These are phyloP conservation scores for Hebeloma cylindrosporum DNA, from an alignment of 768 basidiomycete species.

Conservation along the genomic window DNA sequence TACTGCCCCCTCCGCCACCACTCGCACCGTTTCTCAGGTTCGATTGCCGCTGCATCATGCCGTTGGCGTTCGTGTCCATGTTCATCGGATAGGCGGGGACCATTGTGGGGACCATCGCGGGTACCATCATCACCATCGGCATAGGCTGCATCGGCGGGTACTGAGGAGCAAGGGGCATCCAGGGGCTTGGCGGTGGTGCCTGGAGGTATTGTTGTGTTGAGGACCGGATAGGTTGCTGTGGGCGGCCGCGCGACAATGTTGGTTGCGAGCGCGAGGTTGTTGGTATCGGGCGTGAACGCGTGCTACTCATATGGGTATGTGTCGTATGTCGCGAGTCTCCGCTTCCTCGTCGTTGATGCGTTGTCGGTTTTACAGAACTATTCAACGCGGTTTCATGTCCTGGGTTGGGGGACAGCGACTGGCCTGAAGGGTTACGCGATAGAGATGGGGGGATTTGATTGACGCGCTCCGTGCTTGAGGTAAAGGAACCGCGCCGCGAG, in stretches of 20 bases:
- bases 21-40: no score
- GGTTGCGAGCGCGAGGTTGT: slow-evolving; percentile 29
- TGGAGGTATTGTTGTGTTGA: slow-evolving; percentile 30
- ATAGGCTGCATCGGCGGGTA: slow-evolving; percentile 26
- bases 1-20: no score
- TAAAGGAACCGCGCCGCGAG: slow-evolving; percentile 39
- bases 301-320: slow-evolving; percentile 5
- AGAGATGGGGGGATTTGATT: slow-evolving; percentile 15
- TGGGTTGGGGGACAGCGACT: slow-evolving; percentile 16
- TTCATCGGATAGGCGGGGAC: slow-evolving; percentile 5
- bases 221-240: slow-evolving; percentile 28
- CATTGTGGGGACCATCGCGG: slow-evolving; percentile 14
- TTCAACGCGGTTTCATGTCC: slow-evolving; percentile 12
- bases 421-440: slow-evolving; percentile 18
- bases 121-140: slow-evolving; percentile 25
- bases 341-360: slow-evolving; percentile 23
- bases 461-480: slow-evolving; percentile 33
- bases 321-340: slow-evolving; percentile 27
- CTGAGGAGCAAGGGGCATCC: slow-evolving; percentile 43
- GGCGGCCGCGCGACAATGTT: slow-evolving; percentile 24
- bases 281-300: slow-evolving; percentile 19
- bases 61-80: slow-evolving; percentile 11
- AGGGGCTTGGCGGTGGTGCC: slow-evolving; percentile 36
- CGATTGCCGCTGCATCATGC: no score
- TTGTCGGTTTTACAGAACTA: slow-evolving; percentile 12